A percentile compares a stretch with the other conserved stretches of the same genome.
phyloP scores from a whole-genome alignment of 108 stramenopile species.

The Schizochytrium sp. region DNA sequence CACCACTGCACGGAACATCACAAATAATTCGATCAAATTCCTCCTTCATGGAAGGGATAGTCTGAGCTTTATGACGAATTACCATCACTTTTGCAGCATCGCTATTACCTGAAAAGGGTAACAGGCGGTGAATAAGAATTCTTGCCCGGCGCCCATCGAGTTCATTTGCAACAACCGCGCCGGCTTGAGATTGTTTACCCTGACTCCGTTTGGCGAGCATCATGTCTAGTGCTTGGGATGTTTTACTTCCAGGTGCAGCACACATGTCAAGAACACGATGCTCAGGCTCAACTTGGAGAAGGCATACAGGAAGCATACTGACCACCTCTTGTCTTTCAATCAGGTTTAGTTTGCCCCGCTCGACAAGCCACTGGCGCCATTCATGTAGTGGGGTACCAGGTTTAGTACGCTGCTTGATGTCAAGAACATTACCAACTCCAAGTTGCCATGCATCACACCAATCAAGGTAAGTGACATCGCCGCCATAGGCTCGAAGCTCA shows the following conservation, averaged over 20 bases:
- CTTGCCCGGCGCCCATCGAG: constrained; percentile 81
- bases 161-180: constrained; percentile 85
- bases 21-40: constrained; percentile 80
- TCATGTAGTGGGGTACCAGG: not conserved
- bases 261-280: constrained; percentile 84
- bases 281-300: constrained; percentile 77
- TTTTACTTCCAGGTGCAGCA: constrained; percentile 87
- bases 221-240: constrained; percentile 87
- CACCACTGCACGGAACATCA: constrained; percentile 91
- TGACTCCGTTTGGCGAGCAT: not conserved
- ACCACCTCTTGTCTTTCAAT: constrained; percentile 93
- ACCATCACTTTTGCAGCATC: constrained; percentile 74
- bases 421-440: not conserved
- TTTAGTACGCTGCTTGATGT: not conserved
- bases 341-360: not conserved
- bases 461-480: constrained; percentile 7
- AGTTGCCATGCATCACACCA: constrained; percentile 58
- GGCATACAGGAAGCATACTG: constrained; percentile 95
- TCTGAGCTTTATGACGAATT: constrained; percentile 89
- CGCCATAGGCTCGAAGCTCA: not conserved
- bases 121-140: constrained; percentile 93
- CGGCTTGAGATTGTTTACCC: not conserved
- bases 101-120: constrained; percentile 80
- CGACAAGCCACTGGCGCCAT: constrained; percentile 34
- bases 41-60: constrained; percentile 74